These are phyloP conservation scores for Trichomonascaceae sp. DNA, from an alignment of 1,139 yeast species.

Conservation along the genomic window DNA sequence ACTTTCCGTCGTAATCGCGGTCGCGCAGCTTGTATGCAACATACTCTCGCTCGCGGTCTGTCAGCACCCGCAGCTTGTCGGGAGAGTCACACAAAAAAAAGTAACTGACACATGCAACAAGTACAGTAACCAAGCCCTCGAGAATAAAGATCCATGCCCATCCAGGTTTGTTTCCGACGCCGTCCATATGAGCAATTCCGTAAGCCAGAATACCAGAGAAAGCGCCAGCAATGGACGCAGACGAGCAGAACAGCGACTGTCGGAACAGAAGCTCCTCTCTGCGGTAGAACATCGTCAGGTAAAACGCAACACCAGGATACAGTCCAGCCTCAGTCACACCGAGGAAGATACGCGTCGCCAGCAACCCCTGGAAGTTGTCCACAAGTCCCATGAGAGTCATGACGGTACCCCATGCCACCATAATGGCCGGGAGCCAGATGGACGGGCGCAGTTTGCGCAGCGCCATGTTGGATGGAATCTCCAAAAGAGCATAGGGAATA, in stretches of 20 bases:
- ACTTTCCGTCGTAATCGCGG: conserved; percentile 12
- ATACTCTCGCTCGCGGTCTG: conserved; percentile 33
- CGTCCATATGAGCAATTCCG: conserved; percentile 27
- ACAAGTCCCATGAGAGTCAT: conserved; percentile 49
- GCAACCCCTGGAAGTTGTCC: conserved; percentile 37
- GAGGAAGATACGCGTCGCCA: conserved; percentile 42
- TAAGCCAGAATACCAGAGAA: conserved; percentile 24
- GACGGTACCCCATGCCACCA: conserved; percentile 42
- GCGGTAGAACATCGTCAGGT: conserved; percentile 23
- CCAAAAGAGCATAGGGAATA: conserved; percentile 42
- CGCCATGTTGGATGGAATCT: conserved; percentile 36
- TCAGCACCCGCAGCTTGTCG: conserved; percentile 34
- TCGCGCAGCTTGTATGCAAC: conserved; percentile 33
- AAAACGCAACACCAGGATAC: conserved; percentile 33
- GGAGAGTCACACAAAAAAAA: conserved; percentile 41
- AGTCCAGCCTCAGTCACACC: conserved; percentile 52
- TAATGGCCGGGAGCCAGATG: conserved; percentile 39
- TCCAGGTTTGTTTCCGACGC: conserved; percentile 25
- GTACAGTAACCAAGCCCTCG: conserved; percentile 42
- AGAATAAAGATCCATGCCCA: conserved; percentile 52
- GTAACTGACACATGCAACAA: conserved; percentile 35
- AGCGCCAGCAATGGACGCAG: conserved; percentile 25
- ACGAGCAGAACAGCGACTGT: conserved; percentile 43
- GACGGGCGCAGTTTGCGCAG: conserved; percentile 22
- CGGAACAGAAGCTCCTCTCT: conserved; percentile 31